These are phyloP conservation scores for Helminthosporium solani DNA, from an alignment of 2,329 filamentous ascomycete genomes.

Conservation along the genomic window DNA sequence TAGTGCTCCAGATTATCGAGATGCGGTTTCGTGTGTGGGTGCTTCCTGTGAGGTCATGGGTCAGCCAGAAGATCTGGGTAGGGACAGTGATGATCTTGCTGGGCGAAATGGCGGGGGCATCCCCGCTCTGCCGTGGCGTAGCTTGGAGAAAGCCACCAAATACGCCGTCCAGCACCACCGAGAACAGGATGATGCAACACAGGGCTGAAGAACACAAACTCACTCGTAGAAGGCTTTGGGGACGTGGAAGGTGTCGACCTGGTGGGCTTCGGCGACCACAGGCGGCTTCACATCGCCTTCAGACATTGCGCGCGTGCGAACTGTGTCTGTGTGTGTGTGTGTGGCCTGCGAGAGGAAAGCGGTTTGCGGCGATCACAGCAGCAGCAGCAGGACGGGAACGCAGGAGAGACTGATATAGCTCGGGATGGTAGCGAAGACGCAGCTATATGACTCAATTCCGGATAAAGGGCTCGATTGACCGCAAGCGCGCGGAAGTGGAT, in stretches of 20 bases:
- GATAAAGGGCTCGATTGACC: not conserved
- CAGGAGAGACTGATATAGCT: too few species aligned
- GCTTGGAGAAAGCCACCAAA: not conserved
- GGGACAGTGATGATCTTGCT: constrained; percentile 4
- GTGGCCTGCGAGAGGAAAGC: constrained; percentile 7
- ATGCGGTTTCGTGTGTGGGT: constrained; percentile 60
- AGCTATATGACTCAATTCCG: too few species aligned
- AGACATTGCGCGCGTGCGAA: constrained; percentile 41
- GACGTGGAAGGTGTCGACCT: constrained; percentile 70
- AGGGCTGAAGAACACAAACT: too few species aligned
- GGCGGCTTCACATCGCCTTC: constrained; percentile 46
- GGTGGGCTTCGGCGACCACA: constrained; percentile 68
- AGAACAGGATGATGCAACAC: too few species aligned
- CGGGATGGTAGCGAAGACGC: too few species aligned
- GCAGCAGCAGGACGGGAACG: too few species aligned
- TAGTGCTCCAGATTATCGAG: constrained; percentile 62
- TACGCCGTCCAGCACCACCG: too few species aligned
- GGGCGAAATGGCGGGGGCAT: constrained; percentile 32
- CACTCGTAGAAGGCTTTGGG: constrained; percentile 52
- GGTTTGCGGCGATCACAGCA: constrained; percentile 6
- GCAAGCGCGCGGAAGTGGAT: not conserved
- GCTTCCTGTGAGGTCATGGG: constrained; percentile 49
- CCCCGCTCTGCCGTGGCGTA: constrained; percentile 29
- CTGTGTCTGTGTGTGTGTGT: too few species aligned
- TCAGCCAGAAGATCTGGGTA: constrained; percentile 10